Base-by-base conservation (phyloP, 2,329 filamentous ascomycete genomes). In the Geosmithia flava region DNA sequence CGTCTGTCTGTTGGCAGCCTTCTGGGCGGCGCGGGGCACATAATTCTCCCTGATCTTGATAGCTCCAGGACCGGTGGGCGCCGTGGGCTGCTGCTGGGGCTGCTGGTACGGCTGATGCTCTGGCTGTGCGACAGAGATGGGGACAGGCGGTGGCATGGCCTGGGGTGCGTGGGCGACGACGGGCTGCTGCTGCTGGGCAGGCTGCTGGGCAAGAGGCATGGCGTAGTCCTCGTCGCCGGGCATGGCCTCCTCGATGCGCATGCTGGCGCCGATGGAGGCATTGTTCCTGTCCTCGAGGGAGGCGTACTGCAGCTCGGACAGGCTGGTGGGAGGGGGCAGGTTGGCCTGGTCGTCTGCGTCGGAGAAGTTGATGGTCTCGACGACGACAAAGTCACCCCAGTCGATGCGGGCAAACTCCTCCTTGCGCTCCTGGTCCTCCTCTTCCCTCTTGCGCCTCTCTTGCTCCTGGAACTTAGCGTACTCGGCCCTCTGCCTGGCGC, bases 351-450 rank as follows among this genome's bases (percentile, higher is more conserved):
- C 90, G 62, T 98, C 93, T 40, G 80, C 78, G 55, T 95, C 90
- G 50, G 81, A 89, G 64, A 98, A 98, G 16, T 88, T 74, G 48
- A 98, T 90, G 1, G 90, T 96, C 66, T 96, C 93, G 43, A 96
- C 89, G 19, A 98, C 85, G 33, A 91, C 83, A 58, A 98, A 98
- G 62, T 97, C 91, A 60, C 95, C 87, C 93, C 93, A 98, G 65
- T 98, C 93, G 53, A 98, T 93, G 57, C 93, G 85, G 1, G 85
- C 85, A 64, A 93, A 81, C 48, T 80, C 72, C 20, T 75, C 68
- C 58, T 83, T 82, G 63, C 95, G 87, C 58, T 88, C 81, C 60
- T 94, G 86, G 41, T 84, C 85, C 53, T 90, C 81, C 59, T 94
- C 88, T 58, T 95, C 89, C 60, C 90, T 89, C 71, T 90, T 87